Evolutionary conservation across 495 filamentous ascomycete genomes (phyloP), one percentile per base, ranked within the genome.

Genomic region (Clavariopsis aquatica): DNA sequence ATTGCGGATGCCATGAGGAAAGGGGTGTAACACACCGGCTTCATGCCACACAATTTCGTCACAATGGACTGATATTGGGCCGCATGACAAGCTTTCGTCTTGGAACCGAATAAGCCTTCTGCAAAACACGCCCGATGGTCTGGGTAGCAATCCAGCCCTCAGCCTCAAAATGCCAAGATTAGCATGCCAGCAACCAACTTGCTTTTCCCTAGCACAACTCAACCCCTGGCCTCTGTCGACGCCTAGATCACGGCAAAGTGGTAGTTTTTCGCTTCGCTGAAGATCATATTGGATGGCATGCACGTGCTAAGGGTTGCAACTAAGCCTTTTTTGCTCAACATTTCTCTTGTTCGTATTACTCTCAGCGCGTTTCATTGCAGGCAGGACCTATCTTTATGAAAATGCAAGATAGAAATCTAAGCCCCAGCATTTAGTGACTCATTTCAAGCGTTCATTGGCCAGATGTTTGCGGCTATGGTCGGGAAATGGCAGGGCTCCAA

Each of bases 31-130:
- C n/a, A n/a, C 38, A 43, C 38, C 38, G n/a, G 3, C 13, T 43
- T 17, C 15, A 7, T 17, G 2, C 13, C 38, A n/a, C 15, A 43
- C 3, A 17, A 15, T 17, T 8, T 43, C 12, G 38, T 43, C 38
- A n/a, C 5, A 17, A 43, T 15, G 55, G 55, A 22, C 4, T 46
- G 9, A 24, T 24, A 46, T 57, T 45, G 20, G 15, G 2, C 55
- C 55, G 57, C 34, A 60, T 49, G 57, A 51, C 57, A 49, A 51
- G 55, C 38, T 46, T 60, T 23, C 57, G 27, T 22, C 19, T 23
- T 19, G 36, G 9, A 19, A 17, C 55, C 22, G 17, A 46, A 26
- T 38, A 43, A 57, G n/a, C 55, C 17, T 45, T 41, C 4, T 2
- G 1, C 41, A 28, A 45, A 56, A 38, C 36, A 29, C 26, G 34